Evolutionary conservation across 768 basidiomycete genomes (phyloP), one percentile per base, ranked within the genome.

Genomic region (Heimioporus sp.): DNA sequence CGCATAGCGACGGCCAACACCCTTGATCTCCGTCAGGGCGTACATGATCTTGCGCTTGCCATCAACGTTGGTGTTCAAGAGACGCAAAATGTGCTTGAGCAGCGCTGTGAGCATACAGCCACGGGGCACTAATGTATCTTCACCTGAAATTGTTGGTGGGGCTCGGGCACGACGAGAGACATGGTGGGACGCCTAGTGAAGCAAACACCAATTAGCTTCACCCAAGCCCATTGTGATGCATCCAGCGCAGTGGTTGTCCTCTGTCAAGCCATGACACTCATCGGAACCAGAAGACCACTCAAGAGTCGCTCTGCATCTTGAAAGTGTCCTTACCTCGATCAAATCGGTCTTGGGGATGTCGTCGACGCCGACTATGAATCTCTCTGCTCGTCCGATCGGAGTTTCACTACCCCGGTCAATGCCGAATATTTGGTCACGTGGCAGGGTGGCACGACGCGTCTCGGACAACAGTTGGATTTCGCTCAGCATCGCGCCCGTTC

Each of bases 11-110:
- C 97, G 88, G 66, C 97, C 97, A 55, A 99, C 97, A 85, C 97
- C 97, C 82, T 98, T 98, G 82, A 99, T 99, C 80, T 99, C 97
- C 43, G 97, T 98, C 79, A 98, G 73, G 65, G 97, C 96, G 73
- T 93, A 98, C 90, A 93, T 98, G 74, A 99, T 89, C 80, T 99
- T 99, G 65, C 97, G 87, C 72, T 96, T 95, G 63, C 97, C 97
- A 74, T 98, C 96, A 61, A 99, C 97, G 79, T 98, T 98, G 72
- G 97, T 98, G 82, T 98, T 98, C 64, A 97, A 80, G 41, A 99
- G 85, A 89, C 97, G 97, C 55, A 99, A 78, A 74, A 99, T 99
- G 85, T 98, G 97, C 92, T 98, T 66, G 37, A 64, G 8, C 32
- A 32, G 17, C 34, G 13, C 13, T 32, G 31, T 60, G 51, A 51